phyloP scores from a whole-genome alignment of 139 green algal species.

The Astrephomene gubernaculifera region DNA sequence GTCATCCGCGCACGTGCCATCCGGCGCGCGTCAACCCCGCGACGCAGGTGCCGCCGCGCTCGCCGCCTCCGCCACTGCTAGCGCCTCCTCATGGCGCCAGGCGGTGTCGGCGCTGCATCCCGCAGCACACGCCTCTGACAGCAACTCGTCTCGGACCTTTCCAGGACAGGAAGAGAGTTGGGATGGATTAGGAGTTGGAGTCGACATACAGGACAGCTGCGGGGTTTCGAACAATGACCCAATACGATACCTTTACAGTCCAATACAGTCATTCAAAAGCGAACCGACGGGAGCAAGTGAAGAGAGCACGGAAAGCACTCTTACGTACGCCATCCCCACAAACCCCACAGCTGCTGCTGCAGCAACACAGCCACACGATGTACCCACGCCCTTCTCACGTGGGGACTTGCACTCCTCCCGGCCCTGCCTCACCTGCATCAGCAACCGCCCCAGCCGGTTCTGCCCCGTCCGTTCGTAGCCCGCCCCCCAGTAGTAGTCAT shows the following conservation, averaged over 20 bases:
- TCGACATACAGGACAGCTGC: not conserved
- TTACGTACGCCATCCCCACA: not conserved
- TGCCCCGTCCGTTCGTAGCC: slow-evolving; percentile 83
- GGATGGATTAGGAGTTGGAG: not conserved
- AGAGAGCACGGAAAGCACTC: not conserved
- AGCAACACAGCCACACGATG: not conserved
- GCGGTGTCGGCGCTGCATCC: not conserved
- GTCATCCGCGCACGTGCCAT: too few relatives aligned
- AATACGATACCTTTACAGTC: too few relatives aligned
- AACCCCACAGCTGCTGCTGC: not conserved
- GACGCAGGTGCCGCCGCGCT: slow-evolving; percentile 33
- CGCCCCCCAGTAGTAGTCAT: slow-evolving; percentile 87
- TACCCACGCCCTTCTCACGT: not conserved
- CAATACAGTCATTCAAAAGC: too few relatives aligned
- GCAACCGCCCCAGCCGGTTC: slow-evolving; percentile 91
- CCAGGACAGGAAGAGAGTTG: not conserved
- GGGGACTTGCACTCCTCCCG: not conserved
- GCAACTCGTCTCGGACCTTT: slow-evolving; percentile 41
- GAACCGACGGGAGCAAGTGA: too few relatives aligned
- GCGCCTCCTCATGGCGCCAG: not conserved
- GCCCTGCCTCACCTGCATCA: slow-evolving; percentile 79
- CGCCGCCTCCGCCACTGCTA: slow-evolving; percentile 2
- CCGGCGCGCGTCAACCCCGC: slow-evolving; percentile 18
- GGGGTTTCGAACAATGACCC: not conserved
- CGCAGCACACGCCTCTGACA: not conserved